These are phyloP conservation scores for Ceratocystis albifundus DNA, from an alignment of 2,329 filamentous ascomycete species.

Conservation along the genomic window DNA sequence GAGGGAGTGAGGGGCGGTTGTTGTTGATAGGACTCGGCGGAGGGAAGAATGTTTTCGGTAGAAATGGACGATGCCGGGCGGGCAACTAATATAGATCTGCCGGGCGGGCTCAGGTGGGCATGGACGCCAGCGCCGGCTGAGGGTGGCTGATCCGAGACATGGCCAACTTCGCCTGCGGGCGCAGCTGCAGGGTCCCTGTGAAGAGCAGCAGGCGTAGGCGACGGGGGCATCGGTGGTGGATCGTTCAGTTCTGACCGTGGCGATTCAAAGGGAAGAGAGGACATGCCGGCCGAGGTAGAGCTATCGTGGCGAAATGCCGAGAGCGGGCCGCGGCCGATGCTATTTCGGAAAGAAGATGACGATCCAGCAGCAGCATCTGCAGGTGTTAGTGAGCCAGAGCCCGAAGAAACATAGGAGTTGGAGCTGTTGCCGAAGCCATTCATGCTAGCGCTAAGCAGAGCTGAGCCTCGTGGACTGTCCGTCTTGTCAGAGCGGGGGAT, in stretches of 20 bases:
- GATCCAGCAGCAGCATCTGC: constrained; percentile 23
- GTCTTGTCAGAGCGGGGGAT: constrained; percentile 62
- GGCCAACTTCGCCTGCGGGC: constrained; percentile 82
- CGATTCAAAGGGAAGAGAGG: background rate
- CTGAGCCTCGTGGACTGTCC: constrained; percentile 73
- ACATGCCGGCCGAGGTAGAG: constrained; percentile 27
- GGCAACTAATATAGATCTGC: constrained; percentile 81
- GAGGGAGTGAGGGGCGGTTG: constrained; percentile 36
- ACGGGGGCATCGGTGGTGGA: constrained; percentile 18
- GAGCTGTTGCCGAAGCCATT: constrained; percentile 31
- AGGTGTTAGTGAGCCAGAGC: constrained; percentile 30
- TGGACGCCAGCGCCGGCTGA: constrained; percentile 50
- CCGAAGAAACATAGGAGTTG: background rate
- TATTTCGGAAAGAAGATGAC: constrained; percentile 24
- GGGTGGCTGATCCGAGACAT: constrained; percentile 83
- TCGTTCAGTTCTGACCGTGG: constrained; percentile 18
- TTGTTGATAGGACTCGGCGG: constrained; percentile 49
- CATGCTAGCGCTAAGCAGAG: constrained; percentile 53
- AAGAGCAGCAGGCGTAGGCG: constrained; percentile 50
- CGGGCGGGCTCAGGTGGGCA: constrained; percentile 55
- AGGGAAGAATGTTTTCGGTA: background rate
- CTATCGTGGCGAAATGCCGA: constrained; percentile 31
- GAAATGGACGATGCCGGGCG: constrained; percentile 43
- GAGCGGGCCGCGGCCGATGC: constrained; percentile 15
- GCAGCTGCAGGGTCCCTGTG: constrained; percentile 70